phyloP scores from a whole-genome alignment of 306 rosid species.

The Acacia acuminata region DNA sequence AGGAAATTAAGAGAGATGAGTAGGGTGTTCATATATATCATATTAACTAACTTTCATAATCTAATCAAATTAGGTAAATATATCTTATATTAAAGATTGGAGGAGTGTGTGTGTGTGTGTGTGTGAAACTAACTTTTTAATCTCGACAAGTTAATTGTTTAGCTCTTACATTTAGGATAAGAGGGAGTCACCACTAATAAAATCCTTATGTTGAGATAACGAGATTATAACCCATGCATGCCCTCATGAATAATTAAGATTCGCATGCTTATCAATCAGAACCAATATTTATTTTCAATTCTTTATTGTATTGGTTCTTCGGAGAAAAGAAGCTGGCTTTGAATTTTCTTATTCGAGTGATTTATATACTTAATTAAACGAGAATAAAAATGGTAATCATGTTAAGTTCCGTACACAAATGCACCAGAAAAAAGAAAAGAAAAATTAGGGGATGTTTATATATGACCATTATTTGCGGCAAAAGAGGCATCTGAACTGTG shows the following conservation, averaged over 20 bases:
- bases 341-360: not conserved
- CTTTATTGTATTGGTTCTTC: not conserved
- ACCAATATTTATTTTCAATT: not conserved
- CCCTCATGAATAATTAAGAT: not conserved
- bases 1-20: too few relatives aligned
- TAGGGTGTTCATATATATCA: too few relatives aligned
- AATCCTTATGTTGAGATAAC: not conserved
- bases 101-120: too few relatives aligned
- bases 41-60: too few relatives aligned
- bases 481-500: slow-evolving; percentile 26
- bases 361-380: not conserved
- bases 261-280: not conserved
- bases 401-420: slow-evolving; percentile 15
- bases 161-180: too few relatives aligned
- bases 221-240: not conserved
- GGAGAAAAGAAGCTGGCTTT: not conserved
- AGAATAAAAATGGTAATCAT: not conserved
- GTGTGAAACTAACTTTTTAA: too few relatives aligned
- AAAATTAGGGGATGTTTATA: not conserved
- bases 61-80: too few relatives aligned
- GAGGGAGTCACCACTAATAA: not conserved
- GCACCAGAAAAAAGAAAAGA: not conserved
- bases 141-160: too few relatives aligned
- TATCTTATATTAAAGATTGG: too few relatives aligned
- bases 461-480: not conserved